Percentiles rank a stretch among this genome's conserved stretches.
phyloP scores from a whole-genome alignment of 768 basidiomycete genomes.

The Ramaria rubella region DNA sequence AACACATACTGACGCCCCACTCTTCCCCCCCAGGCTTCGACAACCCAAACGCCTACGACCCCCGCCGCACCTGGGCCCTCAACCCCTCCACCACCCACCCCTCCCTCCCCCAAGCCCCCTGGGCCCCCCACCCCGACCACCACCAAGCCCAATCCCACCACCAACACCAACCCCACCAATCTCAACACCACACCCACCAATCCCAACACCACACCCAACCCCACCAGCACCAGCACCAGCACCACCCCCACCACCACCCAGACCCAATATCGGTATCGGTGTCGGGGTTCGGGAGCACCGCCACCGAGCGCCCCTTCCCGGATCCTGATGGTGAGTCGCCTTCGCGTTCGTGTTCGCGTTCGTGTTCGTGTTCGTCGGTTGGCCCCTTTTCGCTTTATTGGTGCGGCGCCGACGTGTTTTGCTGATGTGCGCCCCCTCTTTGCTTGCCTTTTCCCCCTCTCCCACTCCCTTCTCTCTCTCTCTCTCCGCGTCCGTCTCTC shows the following conservation, averaged over 20 bases:
- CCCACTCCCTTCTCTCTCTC: not conserved
- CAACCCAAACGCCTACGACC: conserved; percentile 4
- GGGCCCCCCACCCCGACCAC: not conserved
- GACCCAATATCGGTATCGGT: too few relatives aligned
- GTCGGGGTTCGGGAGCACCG: too few relatives aligned
- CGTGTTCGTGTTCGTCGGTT: not conserved
- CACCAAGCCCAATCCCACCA: not conserved
- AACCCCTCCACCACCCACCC: not conserved
- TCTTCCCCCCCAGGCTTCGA: not conserved
- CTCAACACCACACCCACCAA: not conserved
- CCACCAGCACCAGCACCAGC: not conserved
- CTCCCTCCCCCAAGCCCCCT: not conserved
- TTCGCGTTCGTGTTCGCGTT: not conserved
- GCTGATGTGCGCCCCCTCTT: not conserved
- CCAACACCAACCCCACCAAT: not conserved
- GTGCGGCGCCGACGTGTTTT: too few relatives aligned
- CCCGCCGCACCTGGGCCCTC: conserved; percentile 4
- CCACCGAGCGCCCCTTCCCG: too few relatives aligned
- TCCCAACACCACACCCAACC: not conserved
- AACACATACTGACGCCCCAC: not conserved
- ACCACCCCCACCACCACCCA: too few relatives aligned
- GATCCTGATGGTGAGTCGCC: not conserved
- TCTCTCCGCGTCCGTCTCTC: not conserved
- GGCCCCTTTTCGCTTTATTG: not conserved
- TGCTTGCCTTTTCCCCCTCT: not conserved